Evolutionary conservation across 768 basidiomycete species (phyloP).

Genomic region (Rhizopogon roseolus): DNA sequence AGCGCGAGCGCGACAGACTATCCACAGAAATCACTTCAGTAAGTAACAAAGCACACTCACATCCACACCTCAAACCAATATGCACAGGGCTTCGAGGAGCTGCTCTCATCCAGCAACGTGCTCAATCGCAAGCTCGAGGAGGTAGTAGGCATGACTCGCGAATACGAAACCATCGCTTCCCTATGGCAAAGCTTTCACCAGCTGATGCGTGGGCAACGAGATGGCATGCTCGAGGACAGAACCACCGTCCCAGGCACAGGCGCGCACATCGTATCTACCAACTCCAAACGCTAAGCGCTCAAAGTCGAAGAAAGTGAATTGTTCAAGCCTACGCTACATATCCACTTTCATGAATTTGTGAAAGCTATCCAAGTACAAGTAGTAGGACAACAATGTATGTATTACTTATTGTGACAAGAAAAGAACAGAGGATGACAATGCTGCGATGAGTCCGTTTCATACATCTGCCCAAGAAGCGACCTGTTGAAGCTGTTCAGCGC

Average conservation of each 20-base stretch:
- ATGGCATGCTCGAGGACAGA: conserved; percentile 25
- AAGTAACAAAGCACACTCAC: conserved; percentile 12
- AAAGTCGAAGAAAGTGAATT: neutral
- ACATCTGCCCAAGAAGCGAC: conserved; percentile 58
- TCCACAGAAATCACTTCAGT: conserved; percentile 73
- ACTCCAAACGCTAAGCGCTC: conserved; percentile 18
- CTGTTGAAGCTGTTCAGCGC: conserved; percentile 1
- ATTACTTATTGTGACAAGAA: conserved; percentile 27
- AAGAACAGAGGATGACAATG: conserved; percentile 23
- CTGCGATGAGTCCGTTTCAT: conserved; percentile 27
- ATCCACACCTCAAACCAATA: neutral
- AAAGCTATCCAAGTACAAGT: conserved; percentile 36
- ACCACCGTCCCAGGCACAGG: conserved; percentile 62
- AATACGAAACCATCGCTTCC: conserved; percentile 84
- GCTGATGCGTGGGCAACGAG: conserved; percentile 59
- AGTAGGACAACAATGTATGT: conserved; percentile 22
- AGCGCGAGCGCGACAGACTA: conserved; percentile 73
- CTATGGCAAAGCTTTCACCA: conserved; percentile 81
- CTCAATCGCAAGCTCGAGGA: conserved; percentile 92
- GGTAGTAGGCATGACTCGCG: conserved; percentile 86
- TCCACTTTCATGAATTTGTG: conserved; percentile 18
- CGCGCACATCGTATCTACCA: conserved; percentile 48
- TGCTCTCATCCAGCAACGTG: conserved; percentile 79
- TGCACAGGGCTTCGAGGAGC: conserved; percentile 80
- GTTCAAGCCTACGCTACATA: conserved; percentile 13